These are phyloP conservation scores for Nyssa sinensis DNA, from an alignment of 148 eudicot species.

Conservation along the genomic window DNA sequence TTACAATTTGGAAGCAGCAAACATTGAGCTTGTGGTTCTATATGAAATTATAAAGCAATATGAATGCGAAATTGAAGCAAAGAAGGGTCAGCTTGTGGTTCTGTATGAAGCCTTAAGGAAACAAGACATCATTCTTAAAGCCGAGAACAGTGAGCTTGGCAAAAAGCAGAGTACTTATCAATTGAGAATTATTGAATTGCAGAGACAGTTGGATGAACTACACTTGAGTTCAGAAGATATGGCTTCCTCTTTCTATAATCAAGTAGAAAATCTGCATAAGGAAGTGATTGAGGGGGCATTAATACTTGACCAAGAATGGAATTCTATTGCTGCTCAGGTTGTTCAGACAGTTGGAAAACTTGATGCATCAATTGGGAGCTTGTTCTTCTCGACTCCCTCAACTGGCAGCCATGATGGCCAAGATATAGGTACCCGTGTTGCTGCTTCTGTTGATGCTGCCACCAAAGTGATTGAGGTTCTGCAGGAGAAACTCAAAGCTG, in stretches of 20 bases:
- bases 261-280: constrained; percentile 48
- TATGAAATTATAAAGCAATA: constrained; percentile 62
- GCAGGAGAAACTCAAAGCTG: constrained; percentile 52
- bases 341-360: constrained; percentile 54
- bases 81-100: constrained; percentile 45
- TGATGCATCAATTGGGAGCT: constrained; percentile 37
- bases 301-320: constrained; percentile 48
- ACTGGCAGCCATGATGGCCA: constrained; percentile 21
- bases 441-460: constrained; percentile 54
- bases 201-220: constrained; percentile 52
- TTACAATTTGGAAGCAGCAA: constrained; percentile 50
- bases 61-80: constrained; percentile 45
- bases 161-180: constrained; percentile 43
- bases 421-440: constrained; percentile 37
- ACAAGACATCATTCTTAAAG: constrained; percentile 31
- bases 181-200: constrained; percentile 42
- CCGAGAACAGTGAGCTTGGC: constrained; percentile 44
- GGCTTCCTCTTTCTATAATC: constrained; percentile 36
- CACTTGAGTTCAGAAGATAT: constrained; percentile 39
- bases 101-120: constrained; percentile 39
- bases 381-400: constrained; percentile 17
- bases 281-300: constrained; percentile 45
- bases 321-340: constrained; percentile 37
- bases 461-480: constrained; percentile 53
- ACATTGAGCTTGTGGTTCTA: constrained; percentile 64